Conservation (phyloP, 805 yeast species). For the Ogataea kodamae region DNA sequence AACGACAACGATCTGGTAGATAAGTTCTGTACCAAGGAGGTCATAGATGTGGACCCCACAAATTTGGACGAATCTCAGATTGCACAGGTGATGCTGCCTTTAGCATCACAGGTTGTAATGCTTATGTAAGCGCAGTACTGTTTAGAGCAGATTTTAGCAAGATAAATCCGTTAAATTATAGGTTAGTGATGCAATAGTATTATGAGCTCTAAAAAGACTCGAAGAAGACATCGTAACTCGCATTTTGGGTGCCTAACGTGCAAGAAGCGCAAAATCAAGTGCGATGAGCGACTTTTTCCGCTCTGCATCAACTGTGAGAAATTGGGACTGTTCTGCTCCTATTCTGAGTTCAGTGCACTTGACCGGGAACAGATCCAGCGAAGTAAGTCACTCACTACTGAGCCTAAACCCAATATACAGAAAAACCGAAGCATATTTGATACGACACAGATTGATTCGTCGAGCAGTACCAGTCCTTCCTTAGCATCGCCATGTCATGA, state of each 20-base stretch:
- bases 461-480: no score
- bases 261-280: constrained; percentile 58
- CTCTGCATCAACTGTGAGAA: constrained; percentile 52
- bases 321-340: constrained; percentile 46
- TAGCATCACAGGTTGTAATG: constrained; percentile 34
- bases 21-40: constrained; percentile 29
- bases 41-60: constrained; percentile 14
- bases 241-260: constrained; percentile 75
- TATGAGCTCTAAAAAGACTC: no score
- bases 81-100: constrained; percentile 32
- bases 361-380: no score
- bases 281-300: constrained; percentile 58
- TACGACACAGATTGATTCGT: no score
- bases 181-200: no score
- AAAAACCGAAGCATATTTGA: no score
- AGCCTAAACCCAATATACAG: no score
- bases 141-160: no score
- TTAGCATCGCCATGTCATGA: no score
- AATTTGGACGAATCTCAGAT: constrained; percentile 26
- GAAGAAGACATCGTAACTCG: constrained; percentile 64
- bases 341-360: constrained; percentile 27
- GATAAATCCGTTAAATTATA: no score
- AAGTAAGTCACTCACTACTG: no score
- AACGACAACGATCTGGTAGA: constrained; percentile 29
- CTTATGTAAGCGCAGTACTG: constrained; percentile 1